Conservation (phyloP, 768 basidiomycete species). For the Podaxis rugospora region DNA sequence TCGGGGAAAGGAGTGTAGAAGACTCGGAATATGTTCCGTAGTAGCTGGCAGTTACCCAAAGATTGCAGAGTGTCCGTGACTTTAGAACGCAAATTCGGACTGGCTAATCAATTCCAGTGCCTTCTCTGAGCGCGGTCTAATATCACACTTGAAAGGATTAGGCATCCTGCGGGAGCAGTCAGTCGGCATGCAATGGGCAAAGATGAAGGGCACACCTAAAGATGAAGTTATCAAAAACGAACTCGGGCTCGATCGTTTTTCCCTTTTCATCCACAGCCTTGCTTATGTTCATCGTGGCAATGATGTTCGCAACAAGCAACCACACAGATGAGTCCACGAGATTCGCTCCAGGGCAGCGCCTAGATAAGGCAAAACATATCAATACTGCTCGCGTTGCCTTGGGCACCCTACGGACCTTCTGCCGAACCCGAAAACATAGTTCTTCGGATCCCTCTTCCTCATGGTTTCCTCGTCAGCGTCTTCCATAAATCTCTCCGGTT, state of each 20-base stretch:
- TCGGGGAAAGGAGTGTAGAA: not conserved
- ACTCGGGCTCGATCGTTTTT: constrained; percentile 38
- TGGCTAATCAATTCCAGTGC: constrained; percentile 35
- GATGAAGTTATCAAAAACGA: constrained; percentile 55
- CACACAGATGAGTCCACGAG: constrained; percentile 63
- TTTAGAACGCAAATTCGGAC: constrained; percentile 16
- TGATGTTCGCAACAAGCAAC: constrained; percentile 49
- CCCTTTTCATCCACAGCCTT: constrained; percentile 50
- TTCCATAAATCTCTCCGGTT: constrained; percentile 49
- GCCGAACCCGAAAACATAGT: constrained; percentile 38
- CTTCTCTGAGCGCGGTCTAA: constrained; percentile 46
- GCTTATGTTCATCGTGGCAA: constrained; percentile 53
- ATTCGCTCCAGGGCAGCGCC: constrained; percentile 60
- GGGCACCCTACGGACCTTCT: constrained; percentile 25
- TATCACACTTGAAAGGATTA: constrained; percentile 42
- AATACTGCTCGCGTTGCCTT: not conserved
- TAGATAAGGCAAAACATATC: constrained; percentile 15
- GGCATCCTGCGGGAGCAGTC: constrained; percentile 32
- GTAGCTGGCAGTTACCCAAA: not conserved
- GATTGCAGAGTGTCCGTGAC: not conserved
- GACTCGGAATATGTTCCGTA: not conserved
- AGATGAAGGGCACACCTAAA: constrained; percentile 42
- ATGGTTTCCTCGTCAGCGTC: constrained; percentile 22
- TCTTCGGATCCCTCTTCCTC: constrained; percentile 25
- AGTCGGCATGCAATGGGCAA: not conserved